phyloP scores from a whole-genome alignment of 2,329 filamentous ascomycete species.

The Amphichorda felina region DNA sequence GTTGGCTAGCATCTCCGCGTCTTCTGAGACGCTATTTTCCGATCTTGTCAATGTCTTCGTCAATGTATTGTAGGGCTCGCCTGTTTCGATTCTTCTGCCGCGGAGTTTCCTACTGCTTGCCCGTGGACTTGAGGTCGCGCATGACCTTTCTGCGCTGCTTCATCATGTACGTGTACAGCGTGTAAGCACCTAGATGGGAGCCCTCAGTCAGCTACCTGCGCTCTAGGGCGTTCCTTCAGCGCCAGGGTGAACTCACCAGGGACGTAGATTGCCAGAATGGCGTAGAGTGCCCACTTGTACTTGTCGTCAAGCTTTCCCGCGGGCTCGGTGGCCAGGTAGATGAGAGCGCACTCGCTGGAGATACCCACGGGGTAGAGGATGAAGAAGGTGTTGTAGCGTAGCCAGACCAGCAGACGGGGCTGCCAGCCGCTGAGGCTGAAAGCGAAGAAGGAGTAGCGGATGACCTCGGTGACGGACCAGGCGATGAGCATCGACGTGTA shows the following conservation, averaged over 20 bases:
- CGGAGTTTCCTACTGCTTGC: constrained; percentile 8
- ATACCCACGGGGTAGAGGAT: constrained; percentile 90
- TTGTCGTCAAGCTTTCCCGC: constrained; percentile 32
- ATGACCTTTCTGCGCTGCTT: constrained; percentile 72
- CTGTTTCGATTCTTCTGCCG: too few species aligned
- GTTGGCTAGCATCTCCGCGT: too few species aligned
- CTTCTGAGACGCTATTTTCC: too few species aligned
- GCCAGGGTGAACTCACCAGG: constrained; percentile 48
- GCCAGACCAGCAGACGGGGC: constrained; percentile 60
- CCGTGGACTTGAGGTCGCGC: constrained; percentile 42
- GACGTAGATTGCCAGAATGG: constrained; percentile 62
- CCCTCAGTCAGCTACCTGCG: not conserved
- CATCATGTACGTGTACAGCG: constrained; percentile 94
- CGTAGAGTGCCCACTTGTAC: constrained; percentile 48
- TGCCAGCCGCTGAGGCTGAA: constrained; percentile 51
- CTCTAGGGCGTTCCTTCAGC: not conserved
- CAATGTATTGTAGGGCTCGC: not conserved
- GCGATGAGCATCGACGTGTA: constrained; percentile 75
- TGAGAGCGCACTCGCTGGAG: constrained; percentile 70
- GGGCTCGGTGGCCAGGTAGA: constrained; percentile 60
- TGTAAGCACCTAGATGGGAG: constrained; percentile 48
- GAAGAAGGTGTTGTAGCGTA: constrained; percentile 88
- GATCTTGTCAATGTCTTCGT: not conserved
- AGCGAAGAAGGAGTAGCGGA: constrained; percentile 87
- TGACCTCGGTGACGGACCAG: constrained; percentile 85